Base-by-base conservation (phyloP, 768 basidiomycete genomes). In the Dacryopinax primogenitus region DNA sequence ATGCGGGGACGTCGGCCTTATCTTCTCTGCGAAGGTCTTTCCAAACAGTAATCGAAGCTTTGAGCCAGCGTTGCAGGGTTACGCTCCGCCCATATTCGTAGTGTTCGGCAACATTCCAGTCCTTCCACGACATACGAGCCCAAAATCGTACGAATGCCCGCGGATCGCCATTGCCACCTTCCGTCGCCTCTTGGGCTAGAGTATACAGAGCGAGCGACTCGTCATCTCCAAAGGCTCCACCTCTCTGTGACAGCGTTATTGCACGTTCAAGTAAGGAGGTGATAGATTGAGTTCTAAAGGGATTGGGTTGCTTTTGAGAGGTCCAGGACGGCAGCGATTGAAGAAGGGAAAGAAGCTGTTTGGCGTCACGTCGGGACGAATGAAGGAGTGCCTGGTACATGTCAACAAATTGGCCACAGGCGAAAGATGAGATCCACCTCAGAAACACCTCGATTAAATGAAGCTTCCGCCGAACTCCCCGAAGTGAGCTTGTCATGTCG, bases 71-170 rank as follows among this genome's bases (percentile, higher is more conserved):
- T 21, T 15, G 15, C 11, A 58, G 3, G 15, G 51, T 11, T 26
- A 28, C 51, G 4, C 26, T 15, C 21, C 26, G 51, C 9, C 51
- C 51, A 18, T 28, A 32, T 28, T 32, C 51, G 26, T 58, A 26
- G 4, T 3, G 13, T 28, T 58, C 51, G 32, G 51, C 51, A 6
- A 32, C 51, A 58, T 23, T 58, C 51, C 51, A 58, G 23, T 58
- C 30, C 4, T 30, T 32, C 51, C 51, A 58, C 4, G 13, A 11
- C 51, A 58, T 58, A 3, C 51, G 51, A 11, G 51, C 11, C 51
- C 51, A 58, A 18, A 58, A 58, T 18, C 51, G 51, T 32, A 58
- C 26, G 51, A 58, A 58, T 9, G 51, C 51, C 11, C 51, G 51
- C 15, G 51, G 51, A 30, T 58, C 51, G 51, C 51, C 51, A 28